Base-by-base conservation (phyloP, 2,329 filamentous ascomycete species). In the Calcarisporium arbuscula region DNA sequence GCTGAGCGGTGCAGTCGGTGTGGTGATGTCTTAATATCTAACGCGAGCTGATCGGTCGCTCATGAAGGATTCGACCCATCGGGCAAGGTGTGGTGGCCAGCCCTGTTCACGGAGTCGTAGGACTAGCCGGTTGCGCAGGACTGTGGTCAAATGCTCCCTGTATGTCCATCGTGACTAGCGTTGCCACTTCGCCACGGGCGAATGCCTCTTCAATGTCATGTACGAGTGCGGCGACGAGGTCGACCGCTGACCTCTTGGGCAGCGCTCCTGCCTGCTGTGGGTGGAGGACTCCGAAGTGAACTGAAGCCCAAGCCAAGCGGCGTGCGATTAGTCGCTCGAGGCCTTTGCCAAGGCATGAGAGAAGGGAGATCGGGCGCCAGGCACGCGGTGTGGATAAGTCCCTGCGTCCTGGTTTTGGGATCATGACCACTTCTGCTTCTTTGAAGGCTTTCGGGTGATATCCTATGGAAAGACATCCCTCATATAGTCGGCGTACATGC, bases 311-410 rank as follows among this genome's bases (percentile, higher is more conserved):
- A n/a, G 42, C 42, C 8, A 52, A 34, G 21, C 43, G 34, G 30
- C 38, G 39, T 27, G 45, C 45, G 9, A 54, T 38, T 5, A 54
- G 30, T 12, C 45, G 36, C 35, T 54, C 47, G 8, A 54, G 42
- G 2, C 51, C 42, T 35, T 54, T 54, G n/a, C 48, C 40, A 3
- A 56, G 42, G 20, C 30, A 49, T 5, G 41, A 49, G 6, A 52
- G 45, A 11, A 54, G 43, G 29, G 47, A 49, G 23, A 53, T 53
- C 4, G 40, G 46, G 10, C 45, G 38, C 41, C 38, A 54, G 17
- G 44, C 43, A n/a, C 38, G 28, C 5, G 42, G 42, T 3, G 22
- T 32, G 6, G 34, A 41, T 8, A 44, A 38, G 34, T 52, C 36
- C 32, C 44, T 38, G 12, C 43, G 44, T 11, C 44, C 38, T 2